Percentiles rank a stretch among this genome's conserved stretches.
These are phyloP conservation scores for Hymenotorrendiella dingleyae DNA, from an alignment of 2,329 filamentous ascomycete species.

Conservation along the genomic window DNA sequence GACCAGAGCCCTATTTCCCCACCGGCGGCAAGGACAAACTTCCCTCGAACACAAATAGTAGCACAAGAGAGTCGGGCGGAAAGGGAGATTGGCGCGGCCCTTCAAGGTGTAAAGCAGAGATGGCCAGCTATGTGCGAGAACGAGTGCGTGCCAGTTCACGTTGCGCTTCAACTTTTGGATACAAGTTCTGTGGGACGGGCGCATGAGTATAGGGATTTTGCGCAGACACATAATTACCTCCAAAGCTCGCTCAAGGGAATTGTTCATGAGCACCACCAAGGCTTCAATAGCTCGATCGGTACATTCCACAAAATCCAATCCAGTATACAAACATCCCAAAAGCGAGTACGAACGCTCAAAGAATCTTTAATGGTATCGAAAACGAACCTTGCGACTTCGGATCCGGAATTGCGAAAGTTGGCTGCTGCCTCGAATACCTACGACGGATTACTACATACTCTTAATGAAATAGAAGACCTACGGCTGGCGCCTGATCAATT, in stretches of 20 bases:
- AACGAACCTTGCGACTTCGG: constrained; percentile 72
- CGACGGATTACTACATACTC: constrained; percentile 77
- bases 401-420: constrained; percentile 85
- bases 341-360: constrained; percentile 74
- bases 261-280: constrained; percentile 97
- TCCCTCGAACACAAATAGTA: constrained; percentile 16
- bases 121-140: constrained; percentile 90
- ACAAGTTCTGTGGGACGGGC: constrained; percentile 88
- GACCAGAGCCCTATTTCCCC: constrained; percentile 22
- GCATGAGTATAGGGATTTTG: constrained; percentile 79
- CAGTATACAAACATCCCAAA: constrained; percentile 84
- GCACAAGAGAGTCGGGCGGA: constrained; percentile 27
- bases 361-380: constrained; percentile 78
- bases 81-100: constrained; percentile 40
- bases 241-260: constrained; percentile 90
- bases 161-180: constrained; percentile 92
- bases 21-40: constrained; percentile 13
- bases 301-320: constrained; percentile 98
- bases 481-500: constrained; percentile 86
- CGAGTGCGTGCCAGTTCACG: constrained; percentile 86
- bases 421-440: constrained; percentile 85
- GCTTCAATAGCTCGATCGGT: constrained; percentile 97
- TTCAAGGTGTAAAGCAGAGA: constrained; percentile 78
- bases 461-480: constrained; percentile 81
- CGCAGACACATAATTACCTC: constrained; percentile 78